A percentile compares a stretch with the other conserved stretches of the same genome.
phyloP scores from a whole-genome alignment of 225 moss, liverwort and hornwort genomes.

The Sphagnum tenellum region DNA sequence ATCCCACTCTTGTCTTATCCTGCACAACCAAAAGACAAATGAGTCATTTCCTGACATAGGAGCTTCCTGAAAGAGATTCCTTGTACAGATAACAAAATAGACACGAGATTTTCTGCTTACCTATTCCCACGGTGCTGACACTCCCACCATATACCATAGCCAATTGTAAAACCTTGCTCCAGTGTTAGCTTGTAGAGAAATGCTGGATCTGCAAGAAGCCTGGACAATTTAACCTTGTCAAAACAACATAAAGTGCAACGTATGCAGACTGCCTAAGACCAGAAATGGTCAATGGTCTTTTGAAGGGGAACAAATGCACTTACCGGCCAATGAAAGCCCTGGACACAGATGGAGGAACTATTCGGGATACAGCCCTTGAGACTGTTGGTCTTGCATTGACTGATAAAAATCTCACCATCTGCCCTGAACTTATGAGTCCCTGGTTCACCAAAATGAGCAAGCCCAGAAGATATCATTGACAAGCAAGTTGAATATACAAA shows the following conservation, averaged over 20 bases:
- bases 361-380: constrained; percentile 57
- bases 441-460: constrained; percentile 10
- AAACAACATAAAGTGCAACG: neutral
- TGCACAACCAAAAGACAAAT: constrained; percentile 13
- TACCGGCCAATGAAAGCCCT: constrained; percentile 86
- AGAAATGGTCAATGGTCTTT: neutral
- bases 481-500: neutral
- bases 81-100: neutral
- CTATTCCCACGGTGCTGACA: constrained; percentile 81
- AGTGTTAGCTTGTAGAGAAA: constrained; percentile 78
- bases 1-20: constrained; percentile 93
- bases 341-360: constrained; percentile 61
- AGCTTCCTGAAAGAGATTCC: neutral
- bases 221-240: constrained; percentile 9
- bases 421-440: constrained; percentile 92
- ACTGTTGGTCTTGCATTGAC: constrained; percentile 73
- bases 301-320: neutral
- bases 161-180: constrained; percentile 67
- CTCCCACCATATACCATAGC: constrained; percentile 93
- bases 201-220: constrained; percentile 88
- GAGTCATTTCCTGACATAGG: neutral
- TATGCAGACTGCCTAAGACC: neutral
- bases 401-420: constrained; percentile 68
- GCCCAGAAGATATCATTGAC: neutral
- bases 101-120: constrained; percentile 16